A percentile compares a stretch with the other conserved stretches of the same genome.
Conservation (phyloP, 495 filamentous ascomycete genomes). For the Penicillium alfredii region DNA sequence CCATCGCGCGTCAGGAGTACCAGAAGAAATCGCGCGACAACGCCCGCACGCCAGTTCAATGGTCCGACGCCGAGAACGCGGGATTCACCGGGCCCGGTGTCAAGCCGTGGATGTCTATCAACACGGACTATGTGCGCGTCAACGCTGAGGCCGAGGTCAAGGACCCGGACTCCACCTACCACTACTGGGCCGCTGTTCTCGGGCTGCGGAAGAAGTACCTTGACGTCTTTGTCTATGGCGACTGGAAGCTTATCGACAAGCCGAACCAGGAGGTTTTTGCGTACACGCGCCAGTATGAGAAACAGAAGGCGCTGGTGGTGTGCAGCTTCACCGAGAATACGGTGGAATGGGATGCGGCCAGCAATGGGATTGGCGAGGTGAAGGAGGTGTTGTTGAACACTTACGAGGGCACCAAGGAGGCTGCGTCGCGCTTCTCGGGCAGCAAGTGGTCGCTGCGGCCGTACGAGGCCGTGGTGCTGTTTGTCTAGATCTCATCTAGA, state of each 20-base stretch:
- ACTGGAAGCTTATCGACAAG: slow-evolving; percentile 46
- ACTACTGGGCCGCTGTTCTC: slow-evolving; percentile 49
- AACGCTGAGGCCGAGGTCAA: slow-evolving; percentile 48
- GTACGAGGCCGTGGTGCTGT: slow-evolving; percentile 34
- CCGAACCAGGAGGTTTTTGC: slow-evolving; percentile 43
- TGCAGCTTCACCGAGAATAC: slow-evolving; percentile 45
- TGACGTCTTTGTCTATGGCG: slow-evolving; percentile 57
- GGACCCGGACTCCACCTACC: slow-evolving; percentile 41
- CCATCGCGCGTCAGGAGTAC: slow-evolving; percentile 34
- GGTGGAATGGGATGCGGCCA: slow-evolving; percentile 36
- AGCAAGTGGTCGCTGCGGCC: slow-evolving; percentile 33
- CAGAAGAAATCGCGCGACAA: slow-evolving; percentile 52
- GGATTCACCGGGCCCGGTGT: slow-evolving; percentile 47
- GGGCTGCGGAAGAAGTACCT: slow-evolving; percentile 48
- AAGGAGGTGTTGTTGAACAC: slow-evolving; percentile 39
- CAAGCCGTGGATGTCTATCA: slow-evolving; percentile 59
- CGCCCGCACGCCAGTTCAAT: slow-evolving; percentile 51
- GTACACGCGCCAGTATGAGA: slow-evolving; percentile 38
- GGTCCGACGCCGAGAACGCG: slow-evolving; percentile 42
- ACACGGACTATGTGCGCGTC: slow-evolving; percentile 43
- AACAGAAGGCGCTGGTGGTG: slow-evolving; percentile 42
- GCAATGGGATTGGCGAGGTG: slow-evolving; percentile 26
- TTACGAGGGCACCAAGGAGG: slow-evolving; percentile 27
- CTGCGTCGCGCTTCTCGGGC: slow-evolving; percentile 19
- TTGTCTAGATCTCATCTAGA: slow-evolving; percentile 20